Base-by-base conservation (phyloP, 2,329 filamentous ascomycete genomes). In the Aspergillus sp. region DNA sequence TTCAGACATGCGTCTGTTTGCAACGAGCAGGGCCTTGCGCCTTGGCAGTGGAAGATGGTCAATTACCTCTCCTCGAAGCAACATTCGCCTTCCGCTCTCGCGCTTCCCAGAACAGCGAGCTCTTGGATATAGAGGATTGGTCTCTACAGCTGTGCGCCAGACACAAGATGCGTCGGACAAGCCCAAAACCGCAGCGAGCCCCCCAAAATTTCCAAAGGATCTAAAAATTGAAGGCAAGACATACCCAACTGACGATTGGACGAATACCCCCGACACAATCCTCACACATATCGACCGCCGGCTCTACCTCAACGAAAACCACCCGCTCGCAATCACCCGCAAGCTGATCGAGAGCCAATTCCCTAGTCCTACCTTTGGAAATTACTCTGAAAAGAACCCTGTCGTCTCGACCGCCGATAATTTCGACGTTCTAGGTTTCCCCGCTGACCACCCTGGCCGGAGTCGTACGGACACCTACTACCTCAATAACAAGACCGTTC, bases 341-440 rank as follows among this genome's bases (percentile, higher is more conserved):
- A 86, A 92, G 68, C 88, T 99, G 61, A 96, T 99, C 70, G 90
- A 98, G 78, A 91, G 90, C 54, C 87, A 89, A 61, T 99, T 98
- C 72, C 87, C 91, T 0, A 72, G 73, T 3, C 85, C 89, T 1
- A 84, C 83, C 9, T 97, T 87, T 78, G 86, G 84, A 58, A 87
- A 89, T 68, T 86, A 97, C 80, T 91, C 91, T 69, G 80, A 86
- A 54, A 85, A 93, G 68, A 87, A 89, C 64, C 93, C 95, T 0
- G 86, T 97, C 41, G 95, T 98, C 22, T 87, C 89, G 34, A 89
- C 91, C 2, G 77, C 81, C 11, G 89, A 97, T 71, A 99, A 99
- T 74, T 99, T 99, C 72, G 95, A 99, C 76, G 95, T 93, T n/a
- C 81, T 99, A 7, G 93, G 93, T 45, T 98, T 99, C 71, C 89